Conservation (phyloP, 202 grass and related monocot genomes). For the Thinopyrum obtusiflorum region DNA sequence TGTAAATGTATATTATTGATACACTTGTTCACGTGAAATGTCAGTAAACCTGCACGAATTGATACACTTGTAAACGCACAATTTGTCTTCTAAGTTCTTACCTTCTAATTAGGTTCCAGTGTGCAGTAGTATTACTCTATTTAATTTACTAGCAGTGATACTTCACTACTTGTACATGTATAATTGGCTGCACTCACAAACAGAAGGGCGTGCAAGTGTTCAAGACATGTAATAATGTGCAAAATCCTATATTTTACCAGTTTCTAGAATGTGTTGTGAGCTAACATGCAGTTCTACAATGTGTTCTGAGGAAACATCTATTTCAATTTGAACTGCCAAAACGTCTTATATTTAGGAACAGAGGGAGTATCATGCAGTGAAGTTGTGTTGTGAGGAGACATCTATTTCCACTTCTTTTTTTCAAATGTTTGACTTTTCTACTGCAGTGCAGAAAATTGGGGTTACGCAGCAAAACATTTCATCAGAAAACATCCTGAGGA, state of each 20-base stretch:
- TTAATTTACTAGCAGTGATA: not conserved
- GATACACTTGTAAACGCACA: not conserved
- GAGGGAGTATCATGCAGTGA: too few species aligned
- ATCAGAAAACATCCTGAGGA: constrained; percentile 73
- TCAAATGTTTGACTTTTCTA: constrained; percentile 22
- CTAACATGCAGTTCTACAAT: not conserved
- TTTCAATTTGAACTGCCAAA: too few species aligned
- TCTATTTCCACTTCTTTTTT: not conserved
- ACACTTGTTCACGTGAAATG: not conserved
- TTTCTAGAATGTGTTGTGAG: not conserved
- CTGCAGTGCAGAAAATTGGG: constrained; percentile 83
- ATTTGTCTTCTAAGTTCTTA: too few species aligned
- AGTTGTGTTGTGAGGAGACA: not conserved
- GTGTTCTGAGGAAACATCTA: not conserved
- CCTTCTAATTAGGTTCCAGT: not conserved
- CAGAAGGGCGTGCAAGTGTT: not conserved
- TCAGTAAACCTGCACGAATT: not conserved
- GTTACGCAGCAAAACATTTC: constrained; percentile 74
- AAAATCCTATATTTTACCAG: not conserved
- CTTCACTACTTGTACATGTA: not conserved
- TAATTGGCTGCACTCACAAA: not conserved
- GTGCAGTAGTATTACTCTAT: not conserved
- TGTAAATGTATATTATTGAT: too few species aligned
- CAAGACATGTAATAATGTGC: not conserved
- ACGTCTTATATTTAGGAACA: too few species aligned